A percentile compares a stretch with the other conserved stretches of the same genome.
Evolutionary conservation across 306 rosid genomes (phyloP).

Genomic region (Dicorynia guianensis): DNA sequence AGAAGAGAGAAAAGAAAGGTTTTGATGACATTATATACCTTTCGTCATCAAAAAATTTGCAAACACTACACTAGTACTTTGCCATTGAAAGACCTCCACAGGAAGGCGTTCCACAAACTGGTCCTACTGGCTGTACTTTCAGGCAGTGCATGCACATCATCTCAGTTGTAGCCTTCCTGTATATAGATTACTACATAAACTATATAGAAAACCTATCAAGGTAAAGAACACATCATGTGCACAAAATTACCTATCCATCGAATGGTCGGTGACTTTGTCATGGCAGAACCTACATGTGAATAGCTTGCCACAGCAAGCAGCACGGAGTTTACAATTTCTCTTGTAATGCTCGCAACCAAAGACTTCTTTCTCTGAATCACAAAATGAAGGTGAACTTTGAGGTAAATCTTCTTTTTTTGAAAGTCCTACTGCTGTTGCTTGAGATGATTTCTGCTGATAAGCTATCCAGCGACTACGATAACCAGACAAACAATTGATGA

Average conservation of each 20-base stretch:
- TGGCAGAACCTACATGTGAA: conserved; percentile 81
- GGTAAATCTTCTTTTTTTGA: conserved; percentile 54
- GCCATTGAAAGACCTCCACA: conserved; percentile 76
- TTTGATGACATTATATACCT: conserved; percentile 48
- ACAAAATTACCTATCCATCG: conserved; percentile 72
- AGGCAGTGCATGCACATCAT: conserved; percentile 82
- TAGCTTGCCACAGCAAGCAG: conserved; percentile 80
- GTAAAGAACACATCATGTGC: conserved; percentile 1
- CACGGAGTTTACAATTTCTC: conserved; percentile 80
- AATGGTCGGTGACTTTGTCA: conserved; percentile 81
- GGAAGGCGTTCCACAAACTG: conserved; percentile 65
- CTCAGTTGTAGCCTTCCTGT: conserved; percentile 74
- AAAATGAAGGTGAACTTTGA: conserved; percentile 55
- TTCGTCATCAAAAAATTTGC: conserved; percentile 85
- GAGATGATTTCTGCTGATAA: conserved; percentile 76
- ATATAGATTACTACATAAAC: conserved; percentile 13
- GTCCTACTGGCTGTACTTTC: conserved; percentile 67
- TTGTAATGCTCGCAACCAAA: conserved; percentile 81
- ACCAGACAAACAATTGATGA: conserved; percentile 43
- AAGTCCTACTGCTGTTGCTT: conserved; percentile 52
- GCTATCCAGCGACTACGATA: conserved; percentile 68
- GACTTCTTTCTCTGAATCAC: conserved; percentile 52
- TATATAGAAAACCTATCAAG: neutral
- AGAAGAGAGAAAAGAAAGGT: conserved; percentile 10
- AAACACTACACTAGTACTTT: conserved; percentile 68